Conservation (phyloP, 1,284 basidiomycete genomes). For the Rhodotorula glutinis region DNA sequence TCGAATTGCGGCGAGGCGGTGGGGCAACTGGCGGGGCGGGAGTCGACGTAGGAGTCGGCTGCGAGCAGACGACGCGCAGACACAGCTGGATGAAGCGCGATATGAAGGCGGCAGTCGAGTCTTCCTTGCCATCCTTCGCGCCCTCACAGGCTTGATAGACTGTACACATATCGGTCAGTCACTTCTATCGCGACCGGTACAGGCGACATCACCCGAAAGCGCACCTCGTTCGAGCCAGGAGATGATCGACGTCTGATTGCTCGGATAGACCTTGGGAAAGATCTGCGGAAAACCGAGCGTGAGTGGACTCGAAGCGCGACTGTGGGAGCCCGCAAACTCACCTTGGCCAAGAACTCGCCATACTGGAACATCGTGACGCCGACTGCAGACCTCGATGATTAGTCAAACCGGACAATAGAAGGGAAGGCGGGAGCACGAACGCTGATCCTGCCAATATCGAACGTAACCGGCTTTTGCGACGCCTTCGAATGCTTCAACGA, state of each 20-base stretch:
- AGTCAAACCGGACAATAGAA: neutral
- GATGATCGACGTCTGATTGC: constrained; percentile 20
- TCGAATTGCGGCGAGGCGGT: neutral
- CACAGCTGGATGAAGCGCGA: constrained; percentile 28
- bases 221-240: constrained; percentile 22
- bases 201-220: neutral
- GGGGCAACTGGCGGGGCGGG: neutral
- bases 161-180: neutral
- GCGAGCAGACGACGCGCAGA: constrained; percentile 11
- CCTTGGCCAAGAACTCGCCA: constrained; percentile 19
- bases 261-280: constrained; percentile 1
- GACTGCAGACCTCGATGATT: neutral
- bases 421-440: neutral
- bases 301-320: neutral
- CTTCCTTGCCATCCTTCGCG: constrained; percentile 8
- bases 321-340: neutral
- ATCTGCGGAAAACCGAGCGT: neutral
- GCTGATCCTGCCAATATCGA: constrained; percentile 4
- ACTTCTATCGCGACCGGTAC: too few species aligned
- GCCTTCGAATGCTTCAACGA: constrained; percentile 20
- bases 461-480: constrained; percentile 11
- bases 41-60: neutral
- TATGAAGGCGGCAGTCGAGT: constrained; percentile 28
- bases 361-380: constrained; percentile 11
- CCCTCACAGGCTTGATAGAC: constrained; percentile 27